Evolutionary conservation across 2,329 filamentous ascomycete species (phyloP), one percentile per base, ranked within the genome.

Genomic region (Ceratocystis smalleyi): DNA sequence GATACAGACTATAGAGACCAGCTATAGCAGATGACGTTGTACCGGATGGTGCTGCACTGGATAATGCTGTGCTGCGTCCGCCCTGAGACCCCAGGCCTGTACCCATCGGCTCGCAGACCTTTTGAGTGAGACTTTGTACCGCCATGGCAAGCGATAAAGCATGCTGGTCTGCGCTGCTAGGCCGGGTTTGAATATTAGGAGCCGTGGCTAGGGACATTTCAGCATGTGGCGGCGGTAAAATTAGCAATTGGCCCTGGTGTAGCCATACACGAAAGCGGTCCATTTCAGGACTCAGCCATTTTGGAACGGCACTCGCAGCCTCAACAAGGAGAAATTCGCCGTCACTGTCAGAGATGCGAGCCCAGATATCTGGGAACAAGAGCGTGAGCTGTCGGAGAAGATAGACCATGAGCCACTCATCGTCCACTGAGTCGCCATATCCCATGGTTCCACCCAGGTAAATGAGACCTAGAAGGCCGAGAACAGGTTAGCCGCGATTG

Each of bases 351-450:
- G 83, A 85, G 3, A 95, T 81, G 60, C 88, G 85, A 59, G 91
- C 82, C 91, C 92, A 99, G 6, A 91, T 78, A 66, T 87, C 79
- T 3, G 83, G 77, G 70, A 88, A 88, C 45, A 81, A 79, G 69
- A 80, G 87, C 69, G 86, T 91, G 69, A 97, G 76, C 74, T 95
- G 87, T 55, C 88, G 84, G 35, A 99, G 78, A 4, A 97, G 77
- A 75, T 91, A 96, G 22, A 97, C 91, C 66, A 97, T 86, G 5
- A 97, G 81, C 95, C 94, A 99, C 76, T 99, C 95, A 70, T 99
- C 94, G 71, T 96, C 92, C 3, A 97, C 85, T 0, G 91, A 94
- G 74, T 99, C 95, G 7, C 92, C 91, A 70, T 91, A 97, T 72
- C 92, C 88, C 0, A 90, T 94, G 62, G 79, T 78, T 22, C 92